These are phyloP conservation scores for Tricholoma matsutake DNA, from an alignment of 768 basidiomycete genomes.

Conservation along the genomic window DNA sequence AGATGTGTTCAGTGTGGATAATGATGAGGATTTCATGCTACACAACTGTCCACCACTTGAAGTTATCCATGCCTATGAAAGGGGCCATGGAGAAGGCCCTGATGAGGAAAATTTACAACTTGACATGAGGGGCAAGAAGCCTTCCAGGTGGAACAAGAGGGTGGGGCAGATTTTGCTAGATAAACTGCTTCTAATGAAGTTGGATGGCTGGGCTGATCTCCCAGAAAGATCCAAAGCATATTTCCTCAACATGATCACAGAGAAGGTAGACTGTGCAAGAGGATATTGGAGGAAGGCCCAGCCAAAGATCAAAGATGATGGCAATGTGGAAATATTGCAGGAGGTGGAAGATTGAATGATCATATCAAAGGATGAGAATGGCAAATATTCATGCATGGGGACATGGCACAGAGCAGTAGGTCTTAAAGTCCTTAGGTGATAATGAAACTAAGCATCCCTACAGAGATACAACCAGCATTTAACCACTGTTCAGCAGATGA, in stretches of 20 bases:
- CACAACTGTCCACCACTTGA: not conserved
- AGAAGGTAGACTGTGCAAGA: conserved; percentile 6
- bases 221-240: conserved; percentile 8
- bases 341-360: too few species aligned
- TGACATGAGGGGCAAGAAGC: too few species aligned
- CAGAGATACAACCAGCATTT: not conserved
- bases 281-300: conserved; percentile 11
- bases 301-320: too few species aligned
- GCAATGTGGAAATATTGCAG: too few species aligned
- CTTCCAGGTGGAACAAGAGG: too few species aligned
- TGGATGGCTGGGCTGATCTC: conserved; percentile 1
- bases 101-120: too few species aligned
- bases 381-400: too few species aligned
- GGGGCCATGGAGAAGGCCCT: conserved; percentile 2
- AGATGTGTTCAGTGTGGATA: not conserved
- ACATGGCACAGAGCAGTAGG: too few species aligned
- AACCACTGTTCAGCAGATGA: not conserved
- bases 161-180: too few species aligned
- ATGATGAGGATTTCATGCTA: not conserved
- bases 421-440: too few species aligned
- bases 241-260: conserved; percentile 6
- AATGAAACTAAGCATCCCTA: too few species aligned
- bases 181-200: not conserved
- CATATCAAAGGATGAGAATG: too few species aligned
- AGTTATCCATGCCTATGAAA: not conserved